Evolutionary conservation across 345 rosid species (phyloP).

Genomic region (Anastatica hierochuntica): DNA sequence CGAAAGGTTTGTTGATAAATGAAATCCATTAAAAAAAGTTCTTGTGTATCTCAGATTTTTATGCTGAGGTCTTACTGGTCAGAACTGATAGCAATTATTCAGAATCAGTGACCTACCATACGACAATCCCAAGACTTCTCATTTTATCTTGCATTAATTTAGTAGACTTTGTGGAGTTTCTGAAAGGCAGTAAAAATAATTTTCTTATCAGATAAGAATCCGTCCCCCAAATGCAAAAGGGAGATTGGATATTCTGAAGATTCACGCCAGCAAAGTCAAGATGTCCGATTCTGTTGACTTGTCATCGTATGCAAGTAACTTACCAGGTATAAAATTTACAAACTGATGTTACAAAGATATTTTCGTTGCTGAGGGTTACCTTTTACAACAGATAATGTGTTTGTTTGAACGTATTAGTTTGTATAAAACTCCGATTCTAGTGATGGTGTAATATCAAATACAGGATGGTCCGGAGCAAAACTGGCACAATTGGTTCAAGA

Average conservation of each 20-base stretch:
- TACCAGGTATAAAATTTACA: slow-evolving; percentile 52
- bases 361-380: too few relatives aligned
- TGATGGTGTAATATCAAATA: slow-evolving; percentile 9
- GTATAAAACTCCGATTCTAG: slow-evolving; percentile 7
- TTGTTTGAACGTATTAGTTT: not conserved
- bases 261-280: slow-evolving; percentile 85
- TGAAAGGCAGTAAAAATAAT: not conserved
- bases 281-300: slow-evolving; percentile 89
- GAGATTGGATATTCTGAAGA: slow-evolving; percentile 67
- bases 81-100: too few relatives aligned
- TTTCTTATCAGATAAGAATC: slow-evolving; percentile 47
- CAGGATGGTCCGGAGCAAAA: slow-evolving; percentile 93
- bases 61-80: too few relatives aligned
- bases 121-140: not conserved
- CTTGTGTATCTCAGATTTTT: not conserved
- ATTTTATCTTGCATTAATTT: not conserved
- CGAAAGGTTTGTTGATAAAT: slow-evolving; percentile 55
- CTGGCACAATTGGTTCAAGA: slow-evolving; percentile 89
- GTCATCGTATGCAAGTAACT: slow-evolving; percentile 65
- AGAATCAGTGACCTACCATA: not conserved
- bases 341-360: not conserved
- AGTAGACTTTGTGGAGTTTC: not conserved
- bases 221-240: slow-evolving; percentile 96
- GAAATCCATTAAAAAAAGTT: too few relatives aligned
- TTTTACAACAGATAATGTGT: not conserved